phyloP scores from a whole-genome alignment of 768 basidiomycete species.

The Porpolomopsis calyptriformis region DNA sequence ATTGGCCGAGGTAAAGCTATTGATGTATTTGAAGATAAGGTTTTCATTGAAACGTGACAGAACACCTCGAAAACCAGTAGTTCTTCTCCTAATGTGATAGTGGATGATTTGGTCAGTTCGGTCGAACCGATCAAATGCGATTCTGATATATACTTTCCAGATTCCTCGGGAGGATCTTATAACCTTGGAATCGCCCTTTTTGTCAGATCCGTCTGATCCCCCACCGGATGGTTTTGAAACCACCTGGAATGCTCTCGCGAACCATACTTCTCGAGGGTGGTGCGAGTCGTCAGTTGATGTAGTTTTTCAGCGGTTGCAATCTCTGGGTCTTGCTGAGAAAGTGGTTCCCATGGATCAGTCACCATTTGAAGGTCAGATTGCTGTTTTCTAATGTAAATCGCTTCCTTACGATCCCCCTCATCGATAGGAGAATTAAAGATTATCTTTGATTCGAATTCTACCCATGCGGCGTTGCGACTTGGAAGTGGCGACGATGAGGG shows the following conservation, averaged over 20 bases:
- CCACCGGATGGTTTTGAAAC: conserved; percentile 36
- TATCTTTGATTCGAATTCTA: conserved; percentile 22
- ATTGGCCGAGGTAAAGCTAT: conserved; percentile 14
- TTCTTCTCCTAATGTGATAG: not conserved
- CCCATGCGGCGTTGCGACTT: conserved; percentile 34
- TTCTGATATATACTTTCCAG: conserved; percentile 16
- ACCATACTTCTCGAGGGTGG: conserved; percentile 52
- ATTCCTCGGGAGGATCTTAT: conserved; percentile 48
- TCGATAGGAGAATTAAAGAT: conserved; percentile 57
- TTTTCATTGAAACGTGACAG: not conserved
- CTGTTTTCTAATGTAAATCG: not conserved
- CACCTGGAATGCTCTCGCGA: conserved; percentile 45
- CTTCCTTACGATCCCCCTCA: conserved; percentile 11
- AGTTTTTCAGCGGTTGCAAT: conserved; percentile 41
- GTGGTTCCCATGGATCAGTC: conserved; percentile 43
- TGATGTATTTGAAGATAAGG: not conserved
- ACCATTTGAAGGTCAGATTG: conserved; percentile 49
- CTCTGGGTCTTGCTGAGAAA: conserved; percentile 31
- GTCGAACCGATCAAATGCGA: not conserved
- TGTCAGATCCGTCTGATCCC: conserved; percentile 31
- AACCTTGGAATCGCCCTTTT: conserved; percentile 62
- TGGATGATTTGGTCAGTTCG: conserved; percentile 14
- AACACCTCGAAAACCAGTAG: not conserved
- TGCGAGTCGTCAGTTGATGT: conserved; percentile 45
- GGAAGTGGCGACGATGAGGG: conserved; percentile 58